Percentiles rank a stretch among this genome's conserved stretches.
Conservation (phyloP, 192 early-diverging fungal genomes). For the Backusella parvicylindrica region DNA sequence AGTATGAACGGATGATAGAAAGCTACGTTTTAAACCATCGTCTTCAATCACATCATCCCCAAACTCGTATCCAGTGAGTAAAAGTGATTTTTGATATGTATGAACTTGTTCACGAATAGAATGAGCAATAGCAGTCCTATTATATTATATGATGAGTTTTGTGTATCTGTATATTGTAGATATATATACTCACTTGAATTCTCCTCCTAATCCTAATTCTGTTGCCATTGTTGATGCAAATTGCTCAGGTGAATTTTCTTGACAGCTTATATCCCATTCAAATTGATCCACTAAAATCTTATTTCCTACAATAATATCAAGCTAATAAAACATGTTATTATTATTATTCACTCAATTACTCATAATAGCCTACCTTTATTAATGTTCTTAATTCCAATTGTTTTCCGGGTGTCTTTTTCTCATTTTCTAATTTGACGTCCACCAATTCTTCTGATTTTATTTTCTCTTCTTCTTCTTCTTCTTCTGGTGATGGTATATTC, state of each 20-base stretch:
- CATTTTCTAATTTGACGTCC: neutral
- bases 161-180: neutral
- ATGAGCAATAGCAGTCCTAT: slow-evolving; percentile 86
- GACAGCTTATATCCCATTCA: slow-evolving; percentile 88
- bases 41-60: slow-evolving; percentile 70
- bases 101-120: slow-evolving; percentile 91
- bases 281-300: slow-evolving; percentile 85
- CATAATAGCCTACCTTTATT: neutral
- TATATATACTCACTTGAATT: slow-evolving; percentile 67
- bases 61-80: slow-evolving; percentile 78
- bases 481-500: neutral
- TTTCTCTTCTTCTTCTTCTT: neutral
- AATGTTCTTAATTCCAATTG: slow-evolving; percentile 8
- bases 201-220: slow-evolving; percentile 78
- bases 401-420: neutral
- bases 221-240: slow-evolving; percentile 78
- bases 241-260: slow-evolving; percentile 74
- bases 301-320: slow-evolving; percentile 88
- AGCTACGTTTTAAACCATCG: slow-evolving; percentile 64
- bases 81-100: slow-evolving; percentile 75
- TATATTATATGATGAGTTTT: neutral
- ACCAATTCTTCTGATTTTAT: no score
- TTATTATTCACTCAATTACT: no score
- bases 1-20: slow-evolving; percentile 61
- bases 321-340: slow-evolving; percentile 29